Base-by-base conservation (phyloP, 805 yeast species). In the Wickerhamiella shivajii region DNA sequence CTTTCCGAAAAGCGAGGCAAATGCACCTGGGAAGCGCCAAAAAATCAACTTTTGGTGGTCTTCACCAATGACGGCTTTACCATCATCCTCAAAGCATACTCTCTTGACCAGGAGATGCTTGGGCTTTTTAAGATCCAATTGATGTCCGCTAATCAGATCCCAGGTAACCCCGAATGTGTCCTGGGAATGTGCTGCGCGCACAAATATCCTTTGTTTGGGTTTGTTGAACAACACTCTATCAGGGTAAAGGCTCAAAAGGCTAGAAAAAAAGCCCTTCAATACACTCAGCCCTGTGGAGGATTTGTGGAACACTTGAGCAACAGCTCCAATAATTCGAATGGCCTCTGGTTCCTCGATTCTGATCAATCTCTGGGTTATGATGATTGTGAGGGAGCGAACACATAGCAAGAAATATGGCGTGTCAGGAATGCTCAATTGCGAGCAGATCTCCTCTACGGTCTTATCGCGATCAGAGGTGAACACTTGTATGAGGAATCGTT, bases 141-240 rank as follows among this genome's bases (percentile, higher is more conserved):
- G 29, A 4, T 14, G 13, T 15, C 34, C 34, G 16, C 20, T 31
- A 3, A 12, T 20, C 9, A 31, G 25, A 7, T 31, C 29, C 34
- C 34, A 31, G 3, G 20, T 20, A 6, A 24, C 18, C 3, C 16
- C 27, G 15, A 17, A 24, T 2, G 9, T 12, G 1, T 15, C 25
- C 6, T 11, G 9, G 14, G 16, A 12, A 20, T n/a, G 3, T 6
- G 25, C 26, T 1, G 27, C 28, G 8, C 13, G 27, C 3, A 34
- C 30, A 8, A 34, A 23, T 7, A 38, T 11, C 5, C 34, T 13
- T 24, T 38, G 41, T 9, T 30, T 33, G 15, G 24, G 19, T 23
- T 31, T 31, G 25, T 34, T 27, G 24, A 38, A 38, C 1, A 34
- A 10, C n/a, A 31, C 26, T 4, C 18, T 21, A 2, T 21, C 11